Evolutionary conservation across 1,284 basidiomycete species (phyloP).

Genomic region (Chalciporus sp.): DNA sequence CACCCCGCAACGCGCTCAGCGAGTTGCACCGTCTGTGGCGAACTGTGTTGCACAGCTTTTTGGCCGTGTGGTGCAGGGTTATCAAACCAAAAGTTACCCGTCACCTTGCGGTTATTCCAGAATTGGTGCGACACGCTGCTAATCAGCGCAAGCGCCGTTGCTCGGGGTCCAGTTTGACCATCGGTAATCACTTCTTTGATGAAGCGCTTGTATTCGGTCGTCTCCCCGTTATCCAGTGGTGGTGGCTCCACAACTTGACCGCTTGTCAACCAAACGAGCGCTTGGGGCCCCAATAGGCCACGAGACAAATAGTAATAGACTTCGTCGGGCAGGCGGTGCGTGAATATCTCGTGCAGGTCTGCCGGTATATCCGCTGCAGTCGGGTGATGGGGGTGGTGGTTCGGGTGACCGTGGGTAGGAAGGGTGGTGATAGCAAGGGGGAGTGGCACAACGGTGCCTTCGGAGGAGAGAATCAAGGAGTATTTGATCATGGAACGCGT

Average conservation of each 20-base stretch:
- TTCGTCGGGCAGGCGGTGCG: constrained; percentile 93
- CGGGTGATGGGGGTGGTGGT: constrained; percentile 65
- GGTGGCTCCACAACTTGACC: constrained; percentile 86
- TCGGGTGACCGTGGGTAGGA: constrained; percentile 48
- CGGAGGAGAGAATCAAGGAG: constrained; percentile 88
- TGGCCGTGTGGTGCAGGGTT: constrained; percentile 49
- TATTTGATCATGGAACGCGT: constrained; percentile 93
- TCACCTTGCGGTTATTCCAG: constrained; percentile 78
- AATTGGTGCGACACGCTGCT: constrained; percentile 76
- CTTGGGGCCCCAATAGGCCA: constrained; percentile 85
- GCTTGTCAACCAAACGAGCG: constrained; percentile 88
- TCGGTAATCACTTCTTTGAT: constrained; percentile 96
- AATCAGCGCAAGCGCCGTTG: constrained; percentile 86
- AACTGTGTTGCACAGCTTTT: constrained; percentile 72
- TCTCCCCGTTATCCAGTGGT: constrained; percentile 94
- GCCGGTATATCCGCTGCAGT: constrained; percentile 86
- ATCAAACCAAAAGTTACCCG: constrained; percentile 80
- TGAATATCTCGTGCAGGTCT: constrained; percentile 96
- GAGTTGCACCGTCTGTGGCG: constrained; percentile 79
- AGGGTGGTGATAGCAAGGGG: constrained; percentile 73
- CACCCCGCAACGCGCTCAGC: constrained; percentile 90
- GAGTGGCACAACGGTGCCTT: constrained; percentile 87
- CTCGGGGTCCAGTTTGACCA: constrained; percentile 87
- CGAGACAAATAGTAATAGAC: constrained; percentile 95
- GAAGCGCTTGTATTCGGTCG: constrained; percentile 91